Evolutionary conservation across 2,329 filamentous ascomycete genomes (phyloP).

Genomic region (Endocalyx cinctus): DNA sequence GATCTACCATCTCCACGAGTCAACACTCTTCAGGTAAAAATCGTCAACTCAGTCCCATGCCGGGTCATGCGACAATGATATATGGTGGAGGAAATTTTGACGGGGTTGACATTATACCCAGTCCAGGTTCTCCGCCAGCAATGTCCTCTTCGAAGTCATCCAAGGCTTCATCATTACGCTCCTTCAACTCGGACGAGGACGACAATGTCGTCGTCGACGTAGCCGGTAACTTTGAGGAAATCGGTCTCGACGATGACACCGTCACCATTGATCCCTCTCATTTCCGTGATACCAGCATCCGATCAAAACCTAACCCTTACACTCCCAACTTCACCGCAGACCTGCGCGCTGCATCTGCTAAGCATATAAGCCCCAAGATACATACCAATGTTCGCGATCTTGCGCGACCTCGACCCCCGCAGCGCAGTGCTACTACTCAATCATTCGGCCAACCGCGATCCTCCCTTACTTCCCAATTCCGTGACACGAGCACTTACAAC

Average conservation of each 20-base stretch:
- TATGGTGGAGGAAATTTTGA: conserved; percentile 32
- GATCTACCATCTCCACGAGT: neutral
- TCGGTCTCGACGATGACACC: conserved; percentile 73
- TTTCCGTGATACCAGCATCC: conserved; percentile 30
- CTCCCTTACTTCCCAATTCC: conserved; percentile 41
- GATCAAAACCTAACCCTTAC: conserved; percentile 42
- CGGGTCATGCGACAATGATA: conserved; percentile 32
- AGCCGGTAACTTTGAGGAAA: conserved; percentile 89
- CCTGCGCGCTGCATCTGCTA: conserved; percentile 30
- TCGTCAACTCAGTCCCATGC: conserved; percentile 8
- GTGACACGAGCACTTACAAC: conserved; percentile 40
- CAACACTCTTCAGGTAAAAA: too few species aligned
- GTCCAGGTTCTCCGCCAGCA: conserved; percentile 67
- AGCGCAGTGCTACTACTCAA: conserved; percentile 27
- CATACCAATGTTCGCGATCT: conserved; percentile 25
- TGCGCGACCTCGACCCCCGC: conserved; percentile 22
- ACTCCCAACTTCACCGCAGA: conserved; percentile 42
- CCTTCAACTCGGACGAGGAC: conserved; percentile 68
- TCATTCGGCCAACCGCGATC: conserved; percentile 37
- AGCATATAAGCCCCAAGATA: conserved; percentile 22
- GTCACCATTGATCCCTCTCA: conserved; percentile 28
- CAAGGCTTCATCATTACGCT: conserved; percentile 84
- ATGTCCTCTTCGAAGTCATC: conserved; percentile 82
- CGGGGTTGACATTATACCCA: conserved; percentile 32
- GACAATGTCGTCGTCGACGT: conserved; percentile 66